Percentiles rank a stretch among this genome's conserved stretches.
These are phyloP conservation scores for Chaetomium sp. DNA, from an alignment of 2,329 filamentous ascomycete species.

Conservation along the genomic window DNA sequence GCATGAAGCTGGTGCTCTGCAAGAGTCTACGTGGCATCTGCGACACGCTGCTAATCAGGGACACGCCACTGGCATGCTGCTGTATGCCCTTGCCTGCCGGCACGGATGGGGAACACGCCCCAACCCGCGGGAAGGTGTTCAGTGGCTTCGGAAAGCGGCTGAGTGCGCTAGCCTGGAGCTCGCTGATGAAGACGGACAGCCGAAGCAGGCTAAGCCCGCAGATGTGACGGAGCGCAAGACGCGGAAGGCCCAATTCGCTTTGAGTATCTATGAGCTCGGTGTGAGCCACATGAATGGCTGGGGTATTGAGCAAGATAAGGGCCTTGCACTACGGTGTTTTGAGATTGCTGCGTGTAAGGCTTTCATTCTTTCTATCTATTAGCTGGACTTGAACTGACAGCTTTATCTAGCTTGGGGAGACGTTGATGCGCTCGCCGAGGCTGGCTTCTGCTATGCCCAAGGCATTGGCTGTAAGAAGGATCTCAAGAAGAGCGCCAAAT, in stretches of 20 bases:
- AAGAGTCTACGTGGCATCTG: constrained; percentile 94
- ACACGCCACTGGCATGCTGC: constrained; percentile 87
- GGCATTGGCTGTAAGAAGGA: constrained; percentile 94
- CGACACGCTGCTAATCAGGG: constrained; percentile 80
- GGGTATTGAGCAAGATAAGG: constrained; percentile 91
- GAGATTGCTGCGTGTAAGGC: constrained; percentile 82
- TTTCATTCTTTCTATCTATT: background rate
- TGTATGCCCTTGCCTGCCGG: constrained; percentile 89
- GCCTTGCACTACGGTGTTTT: constrained; percentile 82
- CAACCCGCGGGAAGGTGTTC: constrained; percentile 82
- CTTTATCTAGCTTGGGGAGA: constrained; percentile 71
- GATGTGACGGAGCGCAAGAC: constrained; percentile 69
- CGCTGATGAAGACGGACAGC: constrained; percentile 68
- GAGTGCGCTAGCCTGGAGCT: constrained; percentile 77
- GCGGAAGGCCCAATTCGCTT: constrained; percentile 84
- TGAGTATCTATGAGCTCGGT: constrained; percentile 93
- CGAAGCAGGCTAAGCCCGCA: constrained; percentile 55
- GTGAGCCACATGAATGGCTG: constrained; percentile 98
- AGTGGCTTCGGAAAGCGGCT: constrained; percentile 87
- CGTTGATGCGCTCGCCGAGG: constrained; percentile 85
- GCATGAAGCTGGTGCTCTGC: constrained; percentile 79
- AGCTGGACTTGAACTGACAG: constrained; percentile 13
- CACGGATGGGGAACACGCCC: constrained; percentile 98
- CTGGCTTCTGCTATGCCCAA: constrained; percentile 92
- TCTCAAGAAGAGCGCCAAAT: constrained; percentile 84